phyloP scores from a whole-genome alignment of 768 basidiomycete genomes.

The Rhodotorula paludigena region DNA sequence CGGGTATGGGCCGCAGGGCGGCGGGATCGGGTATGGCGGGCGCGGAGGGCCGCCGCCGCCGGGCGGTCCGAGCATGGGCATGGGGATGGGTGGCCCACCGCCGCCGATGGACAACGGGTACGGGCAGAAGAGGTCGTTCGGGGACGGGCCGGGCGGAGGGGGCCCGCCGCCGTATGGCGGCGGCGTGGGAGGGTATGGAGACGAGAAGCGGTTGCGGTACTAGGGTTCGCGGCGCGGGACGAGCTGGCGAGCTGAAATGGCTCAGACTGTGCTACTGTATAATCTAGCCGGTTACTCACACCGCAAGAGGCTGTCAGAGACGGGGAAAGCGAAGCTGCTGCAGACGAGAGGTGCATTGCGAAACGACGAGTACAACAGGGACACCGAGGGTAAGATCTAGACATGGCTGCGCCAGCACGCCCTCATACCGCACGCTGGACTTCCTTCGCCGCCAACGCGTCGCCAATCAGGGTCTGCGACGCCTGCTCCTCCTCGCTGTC shows the following conservation, averaged over 20 bases:
- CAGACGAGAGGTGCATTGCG: neutral
- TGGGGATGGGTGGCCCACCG: neutral
- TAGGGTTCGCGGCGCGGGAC: neutral
- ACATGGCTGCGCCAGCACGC: neutral
- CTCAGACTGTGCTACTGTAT: too few relatives aligned
- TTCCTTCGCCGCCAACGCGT: neutral
- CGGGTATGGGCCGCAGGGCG: neutral
- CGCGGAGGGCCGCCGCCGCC: slow-evolving; percentile 25
- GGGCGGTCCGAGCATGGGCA: slow-evolving; percentile 23
- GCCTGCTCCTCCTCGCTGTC: slow-evolving; percentile 6
- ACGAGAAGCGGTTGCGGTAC: slow-evolving; percentile 36
- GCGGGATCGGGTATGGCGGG: slow-evolving; percentile 2
- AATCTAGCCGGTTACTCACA: neutral
- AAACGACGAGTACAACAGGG: too few relatives aligned
- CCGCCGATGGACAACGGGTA: too few relatives aligned
- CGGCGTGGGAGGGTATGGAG: slow-evolving; percentile 20
- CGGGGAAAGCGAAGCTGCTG: neutral
- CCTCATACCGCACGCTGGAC: neutral
- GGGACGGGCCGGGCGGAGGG: slow-evolving; percentile 43
- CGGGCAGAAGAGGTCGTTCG: slow-evolving; percentile 41
- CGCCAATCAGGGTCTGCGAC: neutral
- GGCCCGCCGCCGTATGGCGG: slow-evolving; percentile 42
- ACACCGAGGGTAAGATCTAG: too few relatives aligned
- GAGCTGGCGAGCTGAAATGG: neutral
- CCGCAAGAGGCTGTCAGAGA: neutral